Evolutionary conservation across 2,329 filamentous ascomycete genomes (phyloP), one percentile per base, ranked within the genome.

Genomic region (Chlorencoelia australis): DNA sequence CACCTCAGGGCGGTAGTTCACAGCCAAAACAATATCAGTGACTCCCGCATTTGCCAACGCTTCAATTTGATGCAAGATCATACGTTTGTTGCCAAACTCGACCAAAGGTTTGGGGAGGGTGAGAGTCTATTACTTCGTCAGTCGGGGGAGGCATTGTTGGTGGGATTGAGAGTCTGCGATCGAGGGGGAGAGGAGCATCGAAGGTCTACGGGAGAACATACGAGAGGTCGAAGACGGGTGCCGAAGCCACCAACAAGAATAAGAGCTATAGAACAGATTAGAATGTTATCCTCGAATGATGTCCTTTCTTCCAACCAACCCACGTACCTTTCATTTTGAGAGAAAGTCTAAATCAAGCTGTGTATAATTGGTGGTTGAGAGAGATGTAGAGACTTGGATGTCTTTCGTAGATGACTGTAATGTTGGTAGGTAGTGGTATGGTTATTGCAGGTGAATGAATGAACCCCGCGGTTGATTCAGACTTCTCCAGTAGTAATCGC

Each of bases 241-340:
- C 89, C 89, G 66, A 95, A 98, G 64, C 89, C 91, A 69, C 91
- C 91, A 66, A 96, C 91, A 61, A 96, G 88, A 81, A 94, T 95
- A 61, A 95, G 82, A 68, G 88, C 87, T 95, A 22, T 28, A 19
- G 3, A 18, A 9, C 20, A 42, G 36, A 38, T 57, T 42, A 57
- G 49, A 33, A 37, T 28, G 38, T 25, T 8, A 22, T 15, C 10
- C 10, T 5, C 26, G 3, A 5, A 15, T n/a, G 35, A 14, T 31
- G n/a, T n/a, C n/a, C n/a, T n/a, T n/a, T n/a, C n/a, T n/a, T n/a
- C n/a, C n/a, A n/a, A n/a, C n/a, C n/a, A n/a, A 22, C 16, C 11
- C 9, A 38, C 52, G 40, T 41, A 51, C 53, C 54, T 47, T 57
- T 57, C 54, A 57, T 57, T 30, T 51, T 54, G 43, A 46, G 28